These are phyloP conservation scores for Didymosphaeria variabile DNA, from an alignment of 2,329 filamentous ascomycete genomes.

Conservation along the genomic window DNA sequence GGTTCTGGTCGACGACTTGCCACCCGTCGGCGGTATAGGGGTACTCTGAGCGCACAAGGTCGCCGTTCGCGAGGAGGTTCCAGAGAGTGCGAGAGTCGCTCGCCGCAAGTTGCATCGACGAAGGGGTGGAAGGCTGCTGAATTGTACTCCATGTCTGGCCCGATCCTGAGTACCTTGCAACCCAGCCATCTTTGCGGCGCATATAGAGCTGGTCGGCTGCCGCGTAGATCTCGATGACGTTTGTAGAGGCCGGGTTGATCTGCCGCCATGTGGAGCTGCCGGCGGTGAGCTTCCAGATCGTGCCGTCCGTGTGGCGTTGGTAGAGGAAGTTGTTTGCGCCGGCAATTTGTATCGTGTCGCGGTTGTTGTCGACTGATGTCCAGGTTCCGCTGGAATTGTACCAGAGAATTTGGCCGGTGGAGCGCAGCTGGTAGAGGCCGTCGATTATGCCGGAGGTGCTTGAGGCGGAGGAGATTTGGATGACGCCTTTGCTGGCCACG, in stretches of 20 bases:
- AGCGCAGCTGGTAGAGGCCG: constrained; percentile 40
- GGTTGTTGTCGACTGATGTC: constrained; percentile 35
- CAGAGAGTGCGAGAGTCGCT: constrained; percentile 36
- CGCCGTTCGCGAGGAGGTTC: constrained; percentile 36
- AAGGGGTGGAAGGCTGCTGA: constrained; percentile 27
- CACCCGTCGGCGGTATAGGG: constrained; percentile 31
- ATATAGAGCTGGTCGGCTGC: constrained; percentile 37
- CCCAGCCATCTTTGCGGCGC: constrained; percentile 41
- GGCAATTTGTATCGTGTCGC: constrained; percentile 37
- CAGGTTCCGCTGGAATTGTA: constrained; percentile 29
- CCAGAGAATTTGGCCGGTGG: constrained; percentile 34
- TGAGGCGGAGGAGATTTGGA: constrained; percentile 30
- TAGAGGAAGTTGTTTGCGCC: constrained; percentile 35
- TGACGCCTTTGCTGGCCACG: constrained; percentile 24
- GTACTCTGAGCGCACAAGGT: constrained; percentile 36
- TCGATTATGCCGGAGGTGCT: constrained; percentile 21
- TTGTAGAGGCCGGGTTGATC: constrained; percentile 31
- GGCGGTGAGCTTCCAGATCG: constrained; percentile 33
- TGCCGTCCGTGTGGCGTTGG: constrained; percentile 40
- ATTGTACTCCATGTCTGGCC: constrained; percentile 34
- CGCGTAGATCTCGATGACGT: constrained; percentile 39
- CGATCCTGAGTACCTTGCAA: constrained; percentile 34
- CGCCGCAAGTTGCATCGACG: constrained; percentile 34
- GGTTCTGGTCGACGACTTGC: constrained; percentile 35
- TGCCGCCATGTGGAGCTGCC: constrained; percentile 30